Evolutionary conservation across 306 rosid species (phyloP), one percentile per base, ranked within the genome.

Genomic region (Acacia acuminata): DNA sequence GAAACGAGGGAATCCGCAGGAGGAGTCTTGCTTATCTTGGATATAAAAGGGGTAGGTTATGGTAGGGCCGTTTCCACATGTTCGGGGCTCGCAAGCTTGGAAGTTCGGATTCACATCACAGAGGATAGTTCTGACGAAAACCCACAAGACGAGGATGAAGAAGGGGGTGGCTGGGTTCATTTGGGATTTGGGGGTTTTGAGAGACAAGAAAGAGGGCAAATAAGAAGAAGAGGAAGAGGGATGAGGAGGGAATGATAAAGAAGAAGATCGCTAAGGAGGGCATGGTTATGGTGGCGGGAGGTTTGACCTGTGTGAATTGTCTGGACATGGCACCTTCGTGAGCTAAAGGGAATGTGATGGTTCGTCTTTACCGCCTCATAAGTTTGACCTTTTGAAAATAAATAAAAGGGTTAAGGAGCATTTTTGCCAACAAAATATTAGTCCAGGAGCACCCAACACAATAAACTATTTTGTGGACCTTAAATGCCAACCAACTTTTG

Each of bases 1-100:
- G n/a, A 89, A 89, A 30, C 88, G 64, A 10, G 88, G 89, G 32
- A 74, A 71, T 3, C 95, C 95, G 10, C 95, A 88, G 11, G 2
- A 83, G 19, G 25, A 0, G 3, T 65, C 1, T 73, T 89, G 88
- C 25, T 0, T 47, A 9, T 44, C 75, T 10, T 0, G 2, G 10
- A 86, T 80, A 82, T 70, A 71, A 50, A 91, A 91, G 0, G 93
- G 93, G 79, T 73, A 91, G 36, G 72, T 78, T 67, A 91, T 86
- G 34, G 14, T 32, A 17, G 44, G 91, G 68, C 47, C 53, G 0
- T 83, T 60, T 0, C 86, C 90, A 20, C 95, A 91, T 25, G 63
- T 43, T 17, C 10, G 17, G 58, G 85, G 85, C 13, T 48, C 70
- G 64, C 95, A 91, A 10, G 66, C 77, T 66, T 67, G 34, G 70